Evolutionary conservation across 192 early-diverging fungal genomes (phyloP).

Genomic region (Coemansia sp.): DNA sequence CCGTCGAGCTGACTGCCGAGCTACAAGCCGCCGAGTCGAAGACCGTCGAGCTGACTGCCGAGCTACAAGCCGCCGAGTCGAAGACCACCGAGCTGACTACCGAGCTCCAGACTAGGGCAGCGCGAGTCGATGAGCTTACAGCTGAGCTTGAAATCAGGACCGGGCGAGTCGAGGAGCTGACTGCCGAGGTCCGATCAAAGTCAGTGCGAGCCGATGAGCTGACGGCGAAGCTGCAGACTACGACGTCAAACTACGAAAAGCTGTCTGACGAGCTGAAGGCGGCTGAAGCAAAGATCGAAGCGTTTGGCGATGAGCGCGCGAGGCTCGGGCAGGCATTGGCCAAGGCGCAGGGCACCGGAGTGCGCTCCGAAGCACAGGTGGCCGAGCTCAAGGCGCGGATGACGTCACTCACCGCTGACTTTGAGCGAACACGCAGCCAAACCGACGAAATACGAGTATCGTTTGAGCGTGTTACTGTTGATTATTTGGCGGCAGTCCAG

Average conservation of each 20-base stretch:
- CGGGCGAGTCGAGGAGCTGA: neutral
- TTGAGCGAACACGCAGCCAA: slow-evolving; percentile 13
- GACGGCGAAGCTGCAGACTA: slow-evolving; percentile 1
- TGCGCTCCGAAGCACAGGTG: slow-evolving; percentile 30
- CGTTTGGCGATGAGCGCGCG: slow-evolving; percentile 22
- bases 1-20: neutral
- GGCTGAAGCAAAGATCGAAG: neutral
- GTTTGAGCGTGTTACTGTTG: neutral
- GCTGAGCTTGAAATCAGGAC: neutral
- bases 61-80: neutral
- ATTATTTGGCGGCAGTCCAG: slow-evolving; percentile 2
- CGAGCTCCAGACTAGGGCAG: neutral
- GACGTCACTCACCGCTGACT: neutral
- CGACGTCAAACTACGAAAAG: neutral
- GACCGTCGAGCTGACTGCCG: neutral
- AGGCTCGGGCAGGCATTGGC: slow-evolving; percentile 39
- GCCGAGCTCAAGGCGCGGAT: slow-evolving; percentile 26
- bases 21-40: neutral
- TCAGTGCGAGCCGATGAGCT: neutral
- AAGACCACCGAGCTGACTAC: slow-evolving; percentile 1
- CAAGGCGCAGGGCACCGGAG: slow-evolving; percentile 33
- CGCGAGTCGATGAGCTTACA: neutral
- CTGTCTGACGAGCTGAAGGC: slow-evolving; percentile 1
- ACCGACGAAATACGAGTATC: slow-evolving; percentile 1
- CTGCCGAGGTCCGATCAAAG: neutral